A percentile compares a stretch with the other conserved stretches of the same genome.
These are phyloP conservation scores for Debaryomycetaceae sp. DNA, from an alignment of 1,139 yeast species.

Conservation along the genomic window DNA sequence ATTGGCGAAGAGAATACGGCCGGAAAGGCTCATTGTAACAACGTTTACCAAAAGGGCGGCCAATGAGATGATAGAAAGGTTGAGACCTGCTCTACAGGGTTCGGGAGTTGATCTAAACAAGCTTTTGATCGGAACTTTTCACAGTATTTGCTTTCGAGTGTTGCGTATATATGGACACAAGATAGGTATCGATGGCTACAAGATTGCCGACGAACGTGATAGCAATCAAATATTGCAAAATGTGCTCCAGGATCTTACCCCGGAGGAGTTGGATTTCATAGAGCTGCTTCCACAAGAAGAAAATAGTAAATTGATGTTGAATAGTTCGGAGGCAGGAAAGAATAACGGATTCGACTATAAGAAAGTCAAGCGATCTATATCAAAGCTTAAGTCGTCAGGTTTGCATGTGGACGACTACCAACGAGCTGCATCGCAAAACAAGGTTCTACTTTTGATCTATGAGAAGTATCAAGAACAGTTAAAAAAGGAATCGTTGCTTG, in stretches of 20 bases:
- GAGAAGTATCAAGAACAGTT: conserved; percentile 51
- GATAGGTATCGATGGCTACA: conserved; percentile 47
- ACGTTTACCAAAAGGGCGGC: conserved; percentile 94
- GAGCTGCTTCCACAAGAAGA: conserved; percentile 15
- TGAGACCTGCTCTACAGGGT: conserved; percentile 37
- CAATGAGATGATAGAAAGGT: conserved; percentile 68
- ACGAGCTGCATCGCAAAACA: conserved; percentile 9
- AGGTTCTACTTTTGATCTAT: conserved; percentile 36
- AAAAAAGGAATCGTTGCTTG: conserved; percentile 44
- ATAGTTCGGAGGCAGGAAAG: conserved; percentile 12
- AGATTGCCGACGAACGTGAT: conserved; percentile 70
- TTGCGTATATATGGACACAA: conserved; percentile 53
- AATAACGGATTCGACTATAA: conserved; percentile 33
- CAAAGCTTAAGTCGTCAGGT: conserved; percentile 52
- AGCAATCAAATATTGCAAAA: conserved; percentile 46
- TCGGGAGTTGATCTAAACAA: conserved; percentile 33
- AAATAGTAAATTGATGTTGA: conserved; percentile 9
- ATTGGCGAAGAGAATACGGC: conserved; percentile 45
- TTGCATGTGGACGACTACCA: conserved; percentile 34
- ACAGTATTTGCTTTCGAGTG: conserved; percentile 67
- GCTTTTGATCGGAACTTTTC: conserved; percentile 81
- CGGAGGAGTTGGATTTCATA: conserved; percentile 26
- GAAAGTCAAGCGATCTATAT: conserved; percentile 42
- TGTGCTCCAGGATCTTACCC: conserved; percentile 32
- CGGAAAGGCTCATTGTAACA: conserved; percentile 69